Conservation (phyloP, 2,329 filamentous ascomycete genomes). For the Trichoderma breve region DNA sequence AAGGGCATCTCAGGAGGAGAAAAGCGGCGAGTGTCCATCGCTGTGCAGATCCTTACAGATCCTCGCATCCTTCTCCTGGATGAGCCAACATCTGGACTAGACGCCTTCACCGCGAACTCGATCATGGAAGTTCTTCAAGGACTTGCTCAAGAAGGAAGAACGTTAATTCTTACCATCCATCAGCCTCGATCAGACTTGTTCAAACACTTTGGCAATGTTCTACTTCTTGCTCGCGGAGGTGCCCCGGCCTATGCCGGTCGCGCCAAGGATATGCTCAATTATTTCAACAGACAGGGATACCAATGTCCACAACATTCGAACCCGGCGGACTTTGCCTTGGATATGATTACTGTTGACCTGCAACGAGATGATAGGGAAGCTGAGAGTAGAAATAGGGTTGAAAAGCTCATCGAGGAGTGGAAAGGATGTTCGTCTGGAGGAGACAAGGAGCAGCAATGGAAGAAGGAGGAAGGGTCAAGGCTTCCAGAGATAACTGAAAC, state of each 20-base stretch:
- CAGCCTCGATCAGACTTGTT: slow-evolving; percentile 74
- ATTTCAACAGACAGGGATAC: slow-evolving; percentile 60
- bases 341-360: slow-evolving; percentile 73
- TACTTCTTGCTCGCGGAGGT: slow-evolving; percentile 69
- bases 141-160: slow-evolving; percentile 70
- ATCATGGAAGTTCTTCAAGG: slow-evolving; percentile 72
- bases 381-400: slow-evolving; percentile 61
- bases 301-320: slow-evolving; percentile 69
- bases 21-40: slow-evolving; percentile 74
- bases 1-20: slow-evolving; percentile 80
- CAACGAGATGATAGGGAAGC: slow-evolving; percentile 63
- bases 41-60: slow-evolving; percentile 73
- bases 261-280: slow-evolving; percentile 61
- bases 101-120: slow-evolving; percentile 74
- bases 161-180: slow-evolving; percentile 73
- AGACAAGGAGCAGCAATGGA: slow-evolving; percentile 7
- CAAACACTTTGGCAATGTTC: slow-evolving; percentile 65
- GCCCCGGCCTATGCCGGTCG: slow-evolving; percentile 65
- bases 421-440: slow-evolving; percentile 18
- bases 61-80: slow-evolving; percentile 71
- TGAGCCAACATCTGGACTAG: slow-evolving; percentile 73
- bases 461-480: slow-evolving; percentile 20
- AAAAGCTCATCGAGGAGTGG: slow-evolving; percentile 61
- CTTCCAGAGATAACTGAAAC: slow-evolving; percentile 32
- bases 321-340: slow-evolving; percentile 74